These are phyloP conservation scores for Daldinia grandis DNA, from an alignment of 495 filamentous ascomycete species.

Conservation along the genomic window DNA sequence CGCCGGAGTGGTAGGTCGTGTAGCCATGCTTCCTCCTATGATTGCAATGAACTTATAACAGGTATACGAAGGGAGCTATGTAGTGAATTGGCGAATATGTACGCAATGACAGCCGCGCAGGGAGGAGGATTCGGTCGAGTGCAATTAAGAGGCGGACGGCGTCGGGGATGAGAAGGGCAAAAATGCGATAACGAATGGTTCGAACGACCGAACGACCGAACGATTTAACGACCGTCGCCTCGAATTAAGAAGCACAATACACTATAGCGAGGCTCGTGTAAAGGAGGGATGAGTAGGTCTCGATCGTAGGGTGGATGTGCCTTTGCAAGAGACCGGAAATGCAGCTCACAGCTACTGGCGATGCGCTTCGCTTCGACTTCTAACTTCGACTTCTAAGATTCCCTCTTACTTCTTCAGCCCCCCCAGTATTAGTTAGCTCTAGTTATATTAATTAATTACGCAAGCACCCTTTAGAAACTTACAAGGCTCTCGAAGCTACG, in stretches of 20 bases:
- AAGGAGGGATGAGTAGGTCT: neutral
- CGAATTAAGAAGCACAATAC: neutral
- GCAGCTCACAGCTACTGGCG: constrained; percentile 4
- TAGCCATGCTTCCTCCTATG: constrained; percentile 46
- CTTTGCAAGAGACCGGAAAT: neutral
- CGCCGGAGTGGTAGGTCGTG: constrained; percentile 59
- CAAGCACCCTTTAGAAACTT: neutral
- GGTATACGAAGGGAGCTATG: neutral
- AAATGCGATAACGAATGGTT: constrained; percentile 5
- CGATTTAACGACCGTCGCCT: neutral
- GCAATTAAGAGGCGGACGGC: neutral
- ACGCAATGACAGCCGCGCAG: constrained; percentile 5
- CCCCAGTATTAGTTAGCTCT: neutral
- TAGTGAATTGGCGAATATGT: constrained; percentile 1
- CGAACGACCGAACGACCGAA: neutral
- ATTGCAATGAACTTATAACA: neutral
- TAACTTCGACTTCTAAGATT: neutral
- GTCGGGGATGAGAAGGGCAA: neutral
- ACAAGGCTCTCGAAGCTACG: neutral
- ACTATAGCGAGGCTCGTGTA: neutral
- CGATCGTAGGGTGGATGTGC: neutral
- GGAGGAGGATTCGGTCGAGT: neutral
- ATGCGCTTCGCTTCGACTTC: neutral
- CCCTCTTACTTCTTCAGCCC: no score
- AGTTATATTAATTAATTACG: constrained; percentile 2